Conservation (phyloP, 2,329 filamentous ascomycete species). For the Colletotrichum gloeosporioides region DNA sequence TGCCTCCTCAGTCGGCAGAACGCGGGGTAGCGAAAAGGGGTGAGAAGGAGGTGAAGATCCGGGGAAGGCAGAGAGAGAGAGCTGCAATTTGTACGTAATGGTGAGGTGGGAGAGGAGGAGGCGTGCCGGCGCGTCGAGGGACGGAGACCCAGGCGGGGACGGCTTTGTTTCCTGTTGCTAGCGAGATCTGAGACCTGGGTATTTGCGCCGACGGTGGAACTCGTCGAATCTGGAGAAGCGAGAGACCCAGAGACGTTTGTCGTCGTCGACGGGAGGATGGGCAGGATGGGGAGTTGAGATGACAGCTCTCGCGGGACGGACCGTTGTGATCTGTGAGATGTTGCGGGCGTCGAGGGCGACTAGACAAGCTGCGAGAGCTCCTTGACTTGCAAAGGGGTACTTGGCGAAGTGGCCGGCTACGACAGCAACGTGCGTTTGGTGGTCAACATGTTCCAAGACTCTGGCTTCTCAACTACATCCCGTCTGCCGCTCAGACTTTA, state of each 20-base stretch:
- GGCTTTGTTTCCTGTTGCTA: background rate
- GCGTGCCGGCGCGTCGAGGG: background rate
- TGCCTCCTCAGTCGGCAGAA: background rate
- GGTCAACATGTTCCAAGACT: background rate
- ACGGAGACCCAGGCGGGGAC: background rate
- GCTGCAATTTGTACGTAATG: conserved; percentile 4
- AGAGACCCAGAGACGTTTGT: background rate
- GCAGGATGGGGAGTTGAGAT: background rate
- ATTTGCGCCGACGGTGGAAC: background rate
- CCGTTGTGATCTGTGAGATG: background rate
- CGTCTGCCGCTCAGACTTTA: background rate
- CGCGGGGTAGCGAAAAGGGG: background rate
- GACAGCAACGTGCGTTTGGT: background rate
- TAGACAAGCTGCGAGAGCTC: background rate
- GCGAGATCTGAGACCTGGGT: background rate
- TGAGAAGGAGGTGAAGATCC: background rate
- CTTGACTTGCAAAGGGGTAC: background rate
- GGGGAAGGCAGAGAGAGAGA: background rate
- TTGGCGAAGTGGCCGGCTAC: background rate
- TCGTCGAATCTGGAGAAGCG: background rate
- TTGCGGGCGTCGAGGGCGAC: background rate
- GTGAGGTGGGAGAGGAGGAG: background rate
- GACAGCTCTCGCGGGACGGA: background rate
- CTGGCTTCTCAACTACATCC: background rate
- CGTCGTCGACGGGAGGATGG: background rate